phyloP scores from a whole-genome alignment of 345 rosid species.

The Noccaea caerulescens region DNA sequence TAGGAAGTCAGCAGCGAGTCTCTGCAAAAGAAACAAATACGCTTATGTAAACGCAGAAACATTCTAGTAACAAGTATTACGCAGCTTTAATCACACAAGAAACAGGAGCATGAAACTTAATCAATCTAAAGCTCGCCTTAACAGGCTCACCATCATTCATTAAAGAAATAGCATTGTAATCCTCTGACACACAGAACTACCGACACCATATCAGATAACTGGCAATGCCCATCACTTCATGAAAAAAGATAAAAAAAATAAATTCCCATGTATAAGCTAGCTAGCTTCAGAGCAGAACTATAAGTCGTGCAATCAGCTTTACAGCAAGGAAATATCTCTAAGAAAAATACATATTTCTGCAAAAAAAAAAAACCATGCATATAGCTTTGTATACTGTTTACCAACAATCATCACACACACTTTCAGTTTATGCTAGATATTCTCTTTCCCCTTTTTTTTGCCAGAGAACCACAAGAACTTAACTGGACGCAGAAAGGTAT shows the following conservation, averaged over 20 bases:
- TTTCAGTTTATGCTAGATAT: not conserved
- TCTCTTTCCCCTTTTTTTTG: not conserved
- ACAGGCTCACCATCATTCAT: conserved; percentile 10
- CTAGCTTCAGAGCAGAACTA: not conserved
- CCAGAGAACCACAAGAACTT: conserved; percentile 6
- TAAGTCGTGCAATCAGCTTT: conserved; percentile 7
- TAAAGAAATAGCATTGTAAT: not conserved
- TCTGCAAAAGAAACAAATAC: conserved; percentile 59
- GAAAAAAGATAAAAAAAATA: not conserved
- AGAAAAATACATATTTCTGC: not conserved
- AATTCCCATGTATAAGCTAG: not conserved
- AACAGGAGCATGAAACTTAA: conserved; percentile 18
- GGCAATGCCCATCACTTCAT: not conserved
- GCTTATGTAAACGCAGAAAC: conserved; percentile 11
- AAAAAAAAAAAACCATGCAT: no score
- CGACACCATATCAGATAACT: not conserved
- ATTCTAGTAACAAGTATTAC: not conserved
- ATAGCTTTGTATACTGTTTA: not conserved
- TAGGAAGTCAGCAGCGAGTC: conserved; percentile 94
- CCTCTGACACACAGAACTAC: conserved; percentile 21
- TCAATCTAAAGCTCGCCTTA: conserved; percentile 19
- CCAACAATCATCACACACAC: not conserved
- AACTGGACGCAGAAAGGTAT: not conserved
- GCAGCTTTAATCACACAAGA: conserved; percentile 21
- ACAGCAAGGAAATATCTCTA: not conserved